Conservation (phyloP, 2,329 filamentous ascomycete species). For the Ceratocystis lukuohia region DNA sequence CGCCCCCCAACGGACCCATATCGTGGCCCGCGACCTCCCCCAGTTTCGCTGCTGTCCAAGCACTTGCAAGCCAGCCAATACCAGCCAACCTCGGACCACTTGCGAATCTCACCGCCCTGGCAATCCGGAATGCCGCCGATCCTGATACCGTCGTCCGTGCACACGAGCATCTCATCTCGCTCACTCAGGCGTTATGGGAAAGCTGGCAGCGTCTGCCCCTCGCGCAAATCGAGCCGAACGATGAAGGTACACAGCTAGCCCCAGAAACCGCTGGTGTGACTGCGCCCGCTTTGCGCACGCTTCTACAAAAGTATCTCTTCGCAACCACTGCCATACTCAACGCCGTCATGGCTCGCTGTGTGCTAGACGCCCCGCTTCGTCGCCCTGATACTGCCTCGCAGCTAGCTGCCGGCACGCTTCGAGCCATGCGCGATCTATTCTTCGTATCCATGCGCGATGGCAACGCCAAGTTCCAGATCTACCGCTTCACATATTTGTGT, state of each 20-base stretch:
- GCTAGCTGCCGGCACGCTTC: conserved; percentile 39
- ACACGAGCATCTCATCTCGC: conserved; percentile 51
- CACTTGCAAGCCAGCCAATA: conserved; percentile 46
- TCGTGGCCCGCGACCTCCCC: conserved; percentile 49
- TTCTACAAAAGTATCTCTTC: conserved; percentile 65
- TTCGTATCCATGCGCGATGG: conserved; percentile 69
- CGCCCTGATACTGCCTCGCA: conserved; percentile 38
- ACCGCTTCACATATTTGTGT: conserved; percentile 69
- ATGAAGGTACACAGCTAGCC: conserved; percentile 50
- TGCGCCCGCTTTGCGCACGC: conserved; percentile 58
- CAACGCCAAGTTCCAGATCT: conserved; percentile 64
- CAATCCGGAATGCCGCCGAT: conserved; percentile 42
- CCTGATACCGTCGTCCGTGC: conserved; percentile 34
- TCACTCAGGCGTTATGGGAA: conserved; percentile 51
- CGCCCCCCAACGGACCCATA: conserved; percentile 36
- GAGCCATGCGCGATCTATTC: conserved; percentile 53
- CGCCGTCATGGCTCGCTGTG: conserved; percentile 52
- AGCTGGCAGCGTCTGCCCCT: conserved; percentile 66
- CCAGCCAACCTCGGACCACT: conserved; percentile 54
- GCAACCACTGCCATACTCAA: conserved; percentile 62
- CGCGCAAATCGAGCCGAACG: conserved; percentile 54
- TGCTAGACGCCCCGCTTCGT: conserved; percentile 36
- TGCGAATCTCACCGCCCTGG: conserved; percentile 50
- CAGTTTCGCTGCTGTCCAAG: conserved; percentile 47
- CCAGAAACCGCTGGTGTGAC: conserved; percentile 53